Conservation (phyloP, 2,329 filamentous ascomycete species). For the Stagonosporopsis chrysanthemi region DNA sequence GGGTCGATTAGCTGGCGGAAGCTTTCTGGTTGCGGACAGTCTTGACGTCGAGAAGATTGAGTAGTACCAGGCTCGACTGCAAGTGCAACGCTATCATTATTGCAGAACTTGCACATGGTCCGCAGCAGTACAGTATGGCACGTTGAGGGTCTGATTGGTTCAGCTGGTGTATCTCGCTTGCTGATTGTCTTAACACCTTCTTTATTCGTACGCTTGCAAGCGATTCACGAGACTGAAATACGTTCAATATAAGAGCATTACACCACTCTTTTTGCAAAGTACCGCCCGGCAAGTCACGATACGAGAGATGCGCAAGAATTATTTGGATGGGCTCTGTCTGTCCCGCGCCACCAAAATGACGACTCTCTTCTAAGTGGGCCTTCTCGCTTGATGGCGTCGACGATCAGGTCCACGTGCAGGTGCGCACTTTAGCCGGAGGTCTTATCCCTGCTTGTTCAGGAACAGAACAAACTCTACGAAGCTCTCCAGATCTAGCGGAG, state of each 20-base stretch:
- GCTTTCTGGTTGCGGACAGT: not conserved
- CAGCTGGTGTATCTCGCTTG: not conserved
- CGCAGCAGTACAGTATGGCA: conserved; percentile 10
- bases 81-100: conserved; percentile 15
- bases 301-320: conserved; percentile 3
- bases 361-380: conserved; percentile 20
- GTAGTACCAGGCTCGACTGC: not conserved
- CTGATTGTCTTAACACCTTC: conserved; percentile 5
- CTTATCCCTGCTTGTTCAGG: conserved; percentile 21
- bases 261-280: conserved; percentile 1
- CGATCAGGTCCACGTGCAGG: conserved; percentile 32
- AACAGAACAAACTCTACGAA: conserved; percentile 21
- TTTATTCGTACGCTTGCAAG: conserved; percentile 3
- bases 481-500: conserved; percentile 27
- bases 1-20: conserved; percentile 1
- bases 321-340: conserved; percentile 1
- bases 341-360: conserved; percentile 19
- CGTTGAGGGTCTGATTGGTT: conserved; percentile 4
- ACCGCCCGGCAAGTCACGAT: not conserved
- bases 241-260: not conserved
- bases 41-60: conserved; percentile 5
- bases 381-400: conserved; percentile 28
- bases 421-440: conserved; percentile 29
- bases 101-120: conserved; percentile 4
- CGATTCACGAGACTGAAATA: conserved; percentile 5